A percentile compares a stretch with the other conserved stretches of the same genome.
These are phyloP conservation scores for Hebeloma cylindrosporum DNA, from an alignment of 768 basidiomycete genomes.

Conservation along the genomic window DNA sequence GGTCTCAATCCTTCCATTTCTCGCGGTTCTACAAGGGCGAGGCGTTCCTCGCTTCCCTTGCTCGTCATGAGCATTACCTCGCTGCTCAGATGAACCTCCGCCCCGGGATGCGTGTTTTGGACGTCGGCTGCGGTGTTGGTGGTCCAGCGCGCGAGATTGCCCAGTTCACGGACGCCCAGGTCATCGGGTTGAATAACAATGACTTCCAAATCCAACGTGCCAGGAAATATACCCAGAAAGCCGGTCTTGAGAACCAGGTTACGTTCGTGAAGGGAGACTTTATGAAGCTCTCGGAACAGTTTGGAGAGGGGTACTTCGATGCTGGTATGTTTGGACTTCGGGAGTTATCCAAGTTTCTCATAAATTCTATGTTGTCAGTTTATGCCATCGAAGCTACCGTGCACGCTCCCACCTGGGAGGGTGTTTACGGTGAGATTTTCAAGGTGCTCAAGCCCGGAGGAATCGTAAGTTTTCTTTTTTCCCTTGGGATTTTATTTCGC, in stretches of 20 bases:
- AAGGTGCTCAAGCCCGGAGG: conserved; percentile 97
- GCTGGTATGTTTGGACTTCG: conserved; percentile 67
- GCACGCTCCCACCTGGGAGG: conserved; percentile 94
- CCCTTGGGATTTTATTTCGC: neutral
- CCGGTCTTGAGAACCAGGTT: conserved; percentile 75
- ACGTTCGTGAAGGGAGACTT: conserved; percentile 92
- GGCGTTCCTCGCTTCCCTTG: conserved; percentile 68
- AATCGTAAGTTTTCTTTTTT: conserved; percentile 54
- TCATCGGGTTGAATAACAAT: conserved; percentile 94
- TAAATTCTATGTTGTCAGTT: conserved; percentile 47
- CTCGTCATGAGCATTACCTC: conserved; percentile 98
- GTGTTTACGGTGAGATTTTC: conserved; percentile 90
- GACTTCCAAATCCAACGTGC: conserved; percentile 93
- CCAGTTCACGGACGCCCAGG: conserved; percentile 79
- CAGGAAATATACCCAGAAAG: conserved; percentile 72
- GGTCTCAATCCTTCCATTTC: conserved; percentile 93
- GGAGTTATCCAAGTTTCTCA: neutral
- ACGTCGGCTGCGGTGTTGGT: conserved; percentile 98
- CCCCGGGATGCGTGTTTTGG: conserved; percentile 93
- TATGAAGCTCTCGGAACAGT: conserved; percentile 89
- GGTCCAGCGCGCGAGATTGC: conserved; percentile 97
- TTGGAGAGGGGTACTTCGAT: conserved; percentile 92
- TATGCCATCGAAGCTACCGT: conserved; percentile 98
- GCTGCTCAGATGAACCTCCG: conserved; percentile 80
- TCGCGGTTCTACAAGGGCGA: conserved; percentile 96